phyloP scores from a whole-genome alignment of 1,139 yeast genomes.

The Scheffersomyces illinoinensis region DNA sequence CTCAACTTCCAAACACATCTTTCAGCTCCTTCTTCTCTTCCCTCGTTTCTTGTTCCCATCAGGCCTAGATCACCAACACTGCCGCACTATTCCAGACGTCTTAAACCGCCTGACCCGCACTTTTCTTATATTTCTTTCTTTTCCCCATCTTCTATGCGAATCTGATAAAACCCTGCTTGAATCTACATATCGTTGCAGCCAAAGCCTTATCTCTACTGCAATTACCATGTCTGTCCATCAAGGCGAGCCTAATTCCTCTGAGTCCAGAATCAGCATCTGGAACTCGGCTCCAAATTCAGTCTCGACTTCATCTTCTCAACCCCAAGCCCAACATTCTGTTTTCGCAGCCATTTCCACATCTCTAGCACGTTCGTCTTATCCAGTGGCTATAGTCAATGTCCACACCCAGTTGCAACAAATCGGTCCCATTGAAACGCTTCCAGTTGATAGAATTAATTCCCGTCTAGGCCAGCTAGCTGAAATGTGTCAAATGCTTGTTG shows the following conservation, averaged over 20 bases:
- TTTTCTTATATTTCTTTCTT: not conserved
- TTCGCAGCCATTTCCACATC: not conserved
- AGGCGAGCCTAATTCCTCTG: not conserved
- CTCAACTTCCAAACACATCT: not conserved
- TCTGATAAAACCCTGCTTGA: not conserved
- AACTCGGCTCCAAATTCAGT: not conserved
- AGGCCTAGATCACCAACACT: not conserved
- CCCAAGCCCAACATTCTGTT: not conserved
- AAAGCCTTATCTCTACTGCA: not conserved
- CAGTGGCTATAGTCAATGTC: not conserved
- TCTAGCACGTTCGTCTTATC: not conserved
- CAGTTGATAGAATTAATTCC: not conserved
- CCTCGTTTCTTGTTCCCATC: not conserved
- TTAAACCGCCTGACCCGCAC: not conserved
- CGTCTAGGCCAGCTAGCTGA: not conserved
- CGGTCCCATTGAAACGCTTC: not conserved
- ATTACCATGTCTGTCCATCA: not conserved
- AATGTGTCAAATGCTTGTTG: not conserved
- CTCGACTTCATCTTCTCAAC: not conserved
- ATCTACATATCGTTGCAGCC: not conserved
- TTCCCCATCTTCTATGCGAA: not conserved
- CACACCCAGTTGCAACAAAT: not conserved
- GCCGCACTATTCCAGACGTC: not conserved
- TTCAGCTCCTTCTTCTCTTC: not conserved
- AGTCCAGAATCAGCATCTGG: not conserved